Evolutionary conservation across 257 asterid genomes (phyloP).

Genomic region (Salvia rosmarinus): DNA sequence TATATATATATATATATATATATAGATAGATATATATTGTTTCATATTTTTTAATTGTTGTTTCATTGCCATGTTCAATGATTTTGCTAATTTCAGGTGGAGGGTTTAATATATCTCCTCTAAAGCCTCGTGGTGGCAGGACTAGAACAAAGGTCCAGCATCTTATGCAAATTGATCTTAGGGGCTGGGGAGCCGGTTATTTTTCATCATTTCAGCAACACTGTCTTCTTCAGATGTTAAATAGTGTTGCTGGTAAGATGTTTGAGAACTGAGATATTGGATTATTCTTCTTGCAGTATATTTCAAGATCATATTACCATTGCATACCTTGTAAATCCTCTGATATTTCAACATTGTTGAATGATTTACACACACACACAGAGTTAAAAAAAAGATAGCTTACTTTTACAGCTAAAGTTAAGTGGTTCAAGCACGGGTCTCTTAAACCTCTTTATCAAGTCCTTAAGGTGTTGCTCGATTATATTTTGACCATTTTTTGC

Average conservation of each 20-base stretch:
- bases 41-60: background rate
- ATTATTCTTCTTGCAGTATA: background rate
- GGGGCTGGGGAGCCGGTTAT: conserved; percentile 97
- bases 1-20: too few relatives aligned
- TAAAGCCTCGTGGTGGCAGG: conserved; percentile 76
- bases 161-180: conserved; percentile 95
- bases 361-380: background rate
- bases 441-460: background rate
- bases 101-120: conserved; percentile 87
- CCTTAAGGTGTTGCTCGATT: background rate
- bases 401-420: background rate
- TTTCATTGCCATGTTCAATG: conserved; percentile 27
- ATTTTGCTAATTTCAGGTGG: conserved; percentile 68
- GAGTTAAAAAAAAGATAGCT: background rate
- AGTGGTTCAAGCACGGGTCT: conserved; percentile 19
- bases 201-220: conserved; percentile 86
- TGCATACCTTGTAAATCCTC: conserved; percentile 14
- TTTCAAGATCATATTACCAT: conserved; percentile 11
- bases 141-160: conserved; percentile 98
- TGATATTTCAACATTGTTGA: background rate
- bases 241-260: conserved; percentile 84
- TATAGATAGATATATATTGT: background rate
- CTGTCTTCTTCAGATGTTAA: conserved; percentile 91
- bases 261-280: conserved; percentile 28
- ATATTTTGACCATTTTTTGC: too few relatives aligned